Percentiles rank a stretch among this genome's conserved stretches.
Evolutionary conservation across 306 rosid genomes (phyloP).

Genomic region (Clitoria ternatea): DNA sequence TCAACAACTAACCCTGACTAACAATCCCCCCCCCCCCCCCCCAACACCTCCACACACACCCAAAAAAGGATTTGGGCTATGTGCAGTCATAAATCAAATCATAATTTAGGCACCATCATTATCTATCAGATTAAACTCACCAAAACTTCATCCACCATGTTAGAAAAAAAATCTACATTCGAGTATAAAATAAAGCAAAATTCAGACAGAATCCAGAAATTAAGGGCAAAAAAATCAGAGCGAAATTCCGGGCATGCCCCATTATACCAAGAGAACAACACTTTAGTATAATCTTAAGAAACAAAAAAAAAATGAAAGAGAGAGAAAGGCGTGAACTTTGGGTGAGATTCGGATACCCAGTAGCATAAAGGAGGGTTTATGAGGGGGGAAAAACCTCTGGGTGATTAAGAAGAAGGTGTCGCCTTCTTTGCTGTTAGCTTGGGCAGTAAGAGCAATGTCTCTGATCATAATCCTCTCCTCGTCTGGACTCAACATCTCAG

Average conservation of each 20-base stretch:
- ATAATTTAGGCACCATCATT: background rate
- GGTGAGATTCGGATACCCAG: constrained; percentile 18
- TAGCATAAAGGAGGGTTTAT: background rate
- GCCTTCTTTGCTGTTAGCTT: constrained; percentile 81
- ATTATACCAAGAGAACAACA: background rate
- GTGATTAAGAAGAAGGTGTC: constrained; percentile 72
- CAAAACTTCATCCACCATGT: background rate
- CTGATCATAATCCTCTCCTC: constrained; percentile 88
- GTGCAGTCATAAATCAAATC: background rate
- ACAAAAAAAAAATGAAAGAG: background rate
- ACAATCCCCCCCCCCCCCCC: background rate
- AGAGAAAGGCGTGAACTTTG: constrained; percentile 8
- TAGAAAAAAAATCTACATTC: background rate
- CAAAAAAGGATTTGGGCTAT: background rate
- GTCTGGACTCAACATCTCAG: constrained; percentile 72
- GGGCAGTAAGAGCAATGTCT: constrained; percentile 85
- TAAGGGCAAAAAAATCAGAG: background rate
- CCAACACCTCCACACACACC: no score
- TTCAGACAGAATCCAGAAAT: background rate
- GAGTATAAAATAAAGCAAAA: background rate
- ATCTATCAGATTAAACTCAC: background rate
- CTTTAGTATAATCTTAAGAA: background rate
- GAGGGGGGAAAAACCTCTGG: constrained; percentile 53
- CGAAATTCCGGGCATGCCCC: constrained; percentile 10
- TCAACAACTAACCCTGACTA: background rate